These are phyloP conservation scores for Boletellus emodensis DNA, from an alignment of 768 basidiomycete genomes.

Conservation along the genomic window DNA sequence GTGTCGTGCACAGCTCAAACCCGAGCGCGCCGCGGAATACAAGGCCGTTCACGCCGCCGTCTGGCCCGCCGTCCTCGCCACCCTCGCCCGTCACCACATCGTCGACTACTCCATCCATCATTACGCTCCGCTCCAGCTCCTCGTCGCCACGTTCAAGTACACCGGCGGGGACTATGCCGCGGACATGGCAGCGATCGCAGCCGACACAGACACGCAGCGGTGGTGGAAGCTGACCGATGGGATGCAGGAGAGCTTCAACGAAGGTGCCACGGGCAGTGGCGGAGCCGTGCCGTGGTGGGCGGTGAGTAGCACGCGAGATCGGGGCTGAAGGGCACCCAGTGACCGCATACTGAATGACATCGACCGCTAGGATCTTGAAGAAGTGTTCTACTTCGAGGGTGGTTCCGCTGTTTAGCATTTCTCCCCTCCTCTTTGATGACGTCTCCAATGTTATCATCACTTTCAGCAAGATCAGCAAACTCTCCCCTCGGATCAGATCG, in stretches of 20 bases:
- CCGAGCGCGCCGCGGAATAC: slow-evolving; percentile 48
- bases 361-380: slow-evolving; percentile 45
- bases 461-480: neutral
- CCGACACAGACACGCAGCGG: slow-evolving; percentile 62
- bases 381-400: slow-evolving; percentile 71
- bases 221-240: slow-evolving; percentile 78
- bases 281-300: slow-evolving; percentile 69
- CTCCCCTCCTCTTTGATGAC: too few relatives aligned
- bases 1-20: slow-evolving; percentile 45
- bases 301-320: slow-evolving; percentile 34
- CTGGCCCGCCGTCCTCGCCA: slow-evolving; percentile 67
- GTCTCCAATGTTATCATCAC: neutral
- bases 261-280: slow-evolving; percentile 66
- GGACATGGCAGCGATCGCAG: slow-evolving; percentile 63
- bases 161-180: slow-evolving; percentile 57
- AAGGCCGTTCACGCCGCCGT: slow-evolving; percentile 55
- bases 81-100: slow-evolving; percentile 59
- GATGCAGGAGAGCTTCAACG: slow-evolving; percentile 76
- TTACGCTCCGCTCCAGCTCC: slow-evolving; percentile 55
- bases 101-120: slow-evolving; percentile 76
- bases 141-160: slow-evolving; percentile 81
- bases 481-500: neutral
- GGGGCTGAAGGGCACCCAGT: neutral
- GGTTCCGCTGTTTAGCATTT: slow-evolving; percentile 1
- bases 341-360: neutral